Base-by-base conservation (phyloP, 306 rosid species). In the Glycyrrhiza uralensis region DNA sequence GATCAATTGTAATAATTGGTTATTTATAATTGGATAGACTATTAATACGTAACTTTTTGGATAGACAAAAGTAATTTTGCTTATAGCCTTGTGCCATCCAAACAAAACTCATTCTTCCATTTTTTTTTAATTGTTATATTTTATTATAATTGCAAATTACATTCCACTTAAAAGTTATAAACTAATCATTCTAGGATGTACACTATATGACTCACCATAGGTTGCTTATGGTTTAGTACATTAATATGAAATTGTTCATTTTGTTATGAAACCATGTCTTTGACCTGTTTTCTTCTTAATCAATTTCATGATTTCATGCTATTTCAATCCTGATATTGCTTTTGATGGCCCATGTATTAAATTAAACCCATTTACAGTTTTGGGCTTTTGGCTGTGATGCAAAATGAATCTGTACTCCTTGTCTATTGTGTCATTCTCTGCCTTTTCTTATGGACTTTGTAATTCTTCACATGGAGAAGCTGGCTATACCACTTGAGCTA, bases 271-370 rank as follows among this genome's bases (percentile, higher is more conserved):
- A 22, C 35, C 35, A 58, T n/a, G 2, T 24, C 24, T 41, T 59
- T 30, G 29, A 6, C 52, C 46, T 51, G 15, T 22, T 72, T 18
- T 20, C 51, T 55, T 77, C 66, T 19, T 56, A 72, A 46, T 22
- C 10, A 42, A 68, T 56, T 46, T 41, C 35, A 51, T 51, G 61
- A 50, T 63, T 69, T 20, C 50, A 42, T 54, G 52, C 28, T 60
- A 58, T 73, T 66, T 29, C 39, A 58, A 73, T 20, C 57, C 58
- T 66, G 51, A 64, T 51, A 13, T 68, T 71, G 62, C 38, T 60
- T 60, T 61, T 62, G 71, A 70, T 66, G 44, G 15, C 32, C 56
- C 11, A 41, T 4, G 44, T 44, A 26, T 51, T n/a, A n/a, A n/a
- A 17, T 74, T n/a, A 26, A 42, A 24, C 42, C 55, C 71, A 38